phyloP scores from a whole-genome alignment of 2,329 filamentous ascomycete genomes.

The Pseudogymnoascus sp. region DNA sequence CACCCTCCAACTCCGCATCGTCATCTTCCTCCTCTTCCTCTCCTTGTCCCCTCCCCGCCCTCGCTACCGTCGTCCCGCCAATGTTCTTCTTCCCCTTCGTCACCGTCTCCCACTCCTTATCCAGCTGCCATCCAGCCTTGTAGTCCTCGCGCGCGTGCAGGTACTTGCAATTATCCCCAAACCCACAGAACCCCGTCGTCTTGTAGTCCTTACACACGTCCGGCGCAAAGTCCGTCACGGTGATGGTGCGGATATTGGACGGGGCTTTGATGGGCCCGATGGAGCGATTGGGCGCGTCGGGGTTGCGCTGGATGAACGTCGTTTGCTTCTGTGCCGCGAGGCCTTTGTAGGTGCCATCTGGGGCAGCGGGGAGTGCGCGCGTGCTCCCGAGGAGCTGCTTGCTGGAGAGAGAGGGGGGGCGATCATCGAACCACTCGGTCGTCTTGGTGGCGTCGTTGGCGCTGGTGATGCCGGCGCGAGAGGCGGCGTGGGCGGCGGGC shows the following conservation, averaged over 20 bases:
- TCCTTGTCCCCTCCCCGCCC: constrained; percentile 25
- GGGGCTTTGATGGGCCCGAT: constrained; percentile 84
- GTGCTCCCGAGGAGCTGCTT: constrained; percentile 54
- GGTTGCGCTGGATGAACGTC: constrained; percentile 70
- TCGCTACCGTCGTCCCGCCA: constrained; percentile 42
- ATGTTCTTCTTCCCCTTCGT: constrained; percentile 61
- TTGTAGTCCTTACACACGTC: constrained; percentile 96
- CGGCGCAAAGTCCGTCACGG: constrained; percentile 80
- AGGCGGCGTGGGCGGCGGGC: constrained; percentile 49
- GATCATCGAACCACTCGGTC: constrained; percentile 81
- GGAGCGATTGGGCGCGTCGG: constrained; percentile 57
- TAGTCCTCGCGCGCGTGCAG: constrained; percentile 69
- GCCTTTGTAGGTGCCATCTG: constrained; percentile 69
- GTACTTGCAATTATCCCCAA: constrained; percentile 70
- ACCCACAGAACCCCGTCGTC: constrained; percentile 51
- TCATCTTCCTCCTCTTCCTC: constrained; percentile 39
- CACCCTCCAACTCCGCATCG: constrained; percentile 25
- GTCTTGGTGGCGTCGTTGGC: constrained; percentile 85
- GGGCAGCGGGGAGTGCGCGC: constrained; percentile 30
- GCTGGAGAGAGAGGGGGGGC: constrained; percentile 27
- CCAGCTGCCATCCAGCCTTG: constrained; percentile 91
- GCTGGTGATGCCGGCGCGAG: constrained; percentile 54
- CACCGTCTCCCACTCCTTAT: constrained; percentile 84
- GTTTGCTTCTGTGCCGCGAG: constrained; percentile 55
- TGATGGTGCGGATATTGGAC: constrained; percentile 84